Base-by-base conservation (phyloP, 106 monocot genomes). In the Vanilla planifolia region DNA sequence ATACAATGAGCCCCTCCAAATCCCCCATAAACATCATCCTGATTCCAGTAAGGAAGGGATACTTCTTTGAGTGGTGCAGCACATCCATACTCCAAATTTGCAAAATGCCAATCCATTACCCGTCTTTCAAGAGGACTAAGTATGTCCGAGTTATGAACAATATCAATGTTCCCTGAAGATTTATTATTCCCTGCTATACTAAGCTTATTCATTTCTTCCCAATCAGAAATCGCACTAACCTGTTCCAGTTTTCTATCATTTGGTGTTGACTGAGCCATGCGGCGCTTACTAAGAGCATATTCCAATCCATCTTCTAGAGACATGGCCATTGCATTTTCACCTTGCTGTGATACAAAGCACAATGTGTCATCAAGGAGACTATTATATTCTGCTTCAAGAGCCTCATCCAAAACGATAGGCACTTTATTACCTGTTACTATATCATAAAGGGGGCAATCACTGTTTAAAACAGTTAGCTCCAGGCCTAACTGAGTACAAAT, bases 21-120 rank as follows among this genome's bases (percentile, higher is more conserved):
- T 44, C 96, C 96, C 59, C 96, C 96, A 74, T 98, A 98, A 14
- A 75, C 70, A 80, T 98, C 96, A 82, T 98, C 96, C 62, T 98
- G 96, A 75, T 98, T 98, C 96, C 96, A 98, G 33, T 88, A 70
- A 55, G 83, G 84, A 59, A 98, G 84, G 28, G 96, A 98, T 30
- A 98, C 91, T 44, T 91, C 77, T 61, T 98, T 85, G 13, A 98
- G 82, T 48, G 61, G 45, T 15, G 96, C 84, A 81, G 96, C 96
- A 77, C 96, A 98, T 24, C 96, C 96, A 67, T 98, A 98, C 63
- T 98, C 96, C 70, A 98, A 73, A 66, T 98, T 88, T 47, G 96
- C 96, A 59, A 85, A 92, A 68, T 98, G 96, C 96, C 96, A 98
- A 74, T 98, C 70, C 91, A 98, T 91, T 51, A 98, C 92, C 71